Base-by-base conservation (phyloP, 2,329 filamentous ascomycete genomes). In the Fusarium sacchari region DNA sequence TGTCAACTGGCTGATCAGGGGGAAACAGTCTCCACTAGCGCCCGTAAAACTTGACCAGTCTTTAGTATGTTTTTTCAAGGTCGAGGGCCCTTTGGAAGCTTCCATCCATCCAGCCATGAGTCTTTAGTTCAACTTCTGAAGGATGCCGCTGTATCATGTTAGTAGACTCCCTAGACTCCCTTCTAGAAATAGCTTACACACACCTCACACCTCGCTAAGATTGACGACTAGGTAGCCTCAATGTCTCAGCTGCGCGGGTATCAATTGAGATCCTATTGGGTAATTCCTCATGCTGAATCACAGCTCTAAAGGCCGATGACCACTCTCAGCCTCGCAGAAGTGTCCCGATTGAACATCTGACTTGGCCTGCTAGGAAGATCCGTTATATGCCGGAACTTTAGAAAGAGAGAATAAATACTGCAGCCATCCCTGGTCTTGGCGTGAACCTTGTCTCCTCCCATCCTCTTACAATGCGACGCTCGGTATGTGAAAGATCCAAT, bases 1-100 rank as follows among this genome's bases (percentile, higher is more conserved):
- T 70, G 61, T 73, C 58, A 60, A 74, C 55, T 74, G 59, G 67
- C 55, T 71, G 39, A 47, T 60, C 63, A 68, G 53, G 63, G 56
- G 57, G 9, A 28, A 44, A 28, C 10, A 17, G 46, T 53, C n/a
- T 47, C 44, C 55, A 55, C 59, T 62, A 46, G 53, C 52, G 59
- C 46, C 59, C 28, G 47, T 71, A 28, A 37, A 50, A 55, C 30
- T 28, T 63, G 34, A 34, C 46, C 42, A 52, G 28, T 49, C 53
- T 47, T 53, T 67, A 61, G 56, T 46, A 28, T 28, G 28, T 37
- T 69, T 43, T 43, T 46, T 46, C 50, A 49, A 65, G 62, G 39
- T 65, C 28, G 36, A 63, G 57, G 46, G 60, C 30, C 30, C 55
- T 49, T 34, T 40, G 4, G 28, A 47, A 49, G n/a, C 55, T 63